phyloP scores from a whole-genome alignment of 306 rosid species.

The Pueraria montana region DNA sequence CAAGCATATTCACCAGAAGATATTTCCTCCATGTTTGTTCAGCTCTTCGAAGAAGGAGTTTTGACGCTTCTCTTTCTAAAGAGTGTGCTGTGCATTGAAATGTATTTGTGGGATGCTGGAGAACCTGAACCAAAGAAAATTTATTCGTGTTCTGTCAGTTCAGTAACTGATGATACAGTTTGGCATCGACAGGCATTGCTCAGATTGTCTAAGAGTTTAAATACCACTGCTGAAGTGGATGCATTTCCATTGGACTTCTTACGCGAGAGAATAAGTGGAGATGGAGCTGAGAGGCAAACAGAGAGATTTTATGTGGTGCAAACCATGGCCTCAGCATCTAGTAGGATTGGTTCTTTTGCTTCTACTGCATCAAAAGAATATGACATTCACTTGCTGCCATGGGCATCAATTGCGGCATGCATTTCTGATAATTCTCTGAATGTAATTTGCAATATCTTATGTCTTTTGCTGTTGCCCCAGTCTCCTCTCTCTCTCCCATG shows the following conservation, averaged over 20 bases:
- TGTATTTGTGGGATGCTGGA: slow-evolving; percentile 82
- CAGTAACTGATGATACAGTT: slow-evolving; percentile 65
- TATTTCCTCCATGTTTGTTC: slow-evolving; percentile 86
- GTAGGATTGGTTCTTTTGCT: slow-evolving; percentile 92
- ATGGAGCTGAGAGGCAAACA: slow-evolving; percentile 65
- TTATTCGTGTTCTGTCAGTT: slow-evolving; percentile 79
- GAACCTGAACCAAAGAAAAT: slow-evolving; percentile 77
- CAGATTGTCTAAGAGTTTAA: slow-evolving; percentile 71
- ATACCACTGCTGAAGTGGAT: slow-evolving; percentile 69
- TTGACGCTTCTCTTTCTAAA: slow-evolving; percentile 88
- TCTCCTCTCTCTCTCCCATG: not conserved
- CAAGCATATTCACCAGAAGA: slow-evolving; percentile 85
- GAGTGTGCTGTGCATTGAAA: slow-evolving; percentile 77
- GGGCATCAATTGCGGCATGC: slow-evolving; percentile 98
- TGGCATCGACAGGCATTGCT: slow-evolving; percentile 88
- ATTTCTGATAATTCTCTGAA: slow-evolving; percentile 69
- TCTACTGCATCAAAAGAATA: slow-evolving; percentile 89
- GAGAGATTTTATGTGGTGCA: slow-evolving; percentile 88
- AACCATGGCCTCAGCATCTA: slow-evolving; percentile 82
- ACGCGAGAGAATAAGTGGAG: slow-evolving; percentile 71
- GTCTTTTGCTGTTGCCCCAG: slow-evolving; percentile 36
- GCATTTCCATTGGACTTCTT: slow-evolving; percentile 73
- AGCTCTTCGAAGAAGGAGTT: slow-evolving; percentile 90
- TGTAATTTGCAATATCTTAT: slow-evolving; percentile 68
- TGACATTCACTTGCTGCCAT: slow-evolving; percentile 96